Evolutionary conservation across 2,329 filamentous ascomycete species (phyloP).

Genomic region (Beauveria brongniartii): DNA sequence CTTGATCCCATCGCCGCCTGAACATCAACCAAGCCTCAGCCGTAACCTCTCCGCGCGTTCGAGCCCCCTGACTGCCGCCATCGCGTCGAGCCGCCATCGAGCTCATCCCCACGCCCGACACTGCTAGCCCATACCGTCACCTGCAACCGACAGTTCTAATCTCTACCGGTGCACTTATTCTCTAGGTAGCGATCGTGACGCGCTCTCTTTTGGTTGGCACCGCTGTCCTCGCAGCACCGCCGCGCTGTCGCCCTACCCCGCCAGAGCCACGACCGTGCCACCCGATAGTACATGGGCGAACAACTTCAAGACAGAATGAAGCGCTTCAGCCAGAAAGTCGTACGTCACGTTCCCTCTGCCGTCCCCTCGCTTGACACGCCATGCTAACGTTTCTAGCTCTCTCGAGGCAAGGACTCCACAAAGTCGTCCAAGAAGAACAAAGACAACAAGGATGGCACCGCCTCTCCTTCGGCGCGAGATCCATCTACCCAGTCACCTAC

Average conservation of each 20-base stretch:
- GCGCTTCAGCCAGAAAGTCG: conserved; percentile 94
- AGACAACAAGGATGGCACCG: conserved; percentile 65
- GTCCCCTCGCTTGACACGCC: conserved; percentile 10
- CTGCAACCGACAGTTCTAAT: background rate
- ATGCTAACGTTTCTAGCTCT: conserved; percentile 55
- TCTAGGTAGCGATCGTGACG: background rate
- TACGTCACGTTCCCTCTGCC: conserved; percentile 42
- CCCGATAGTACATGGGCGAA: conserved; percentile 6
- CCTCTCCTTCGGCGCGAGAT: conserved; percentile 63
- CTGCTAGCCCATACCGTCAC: background rate
- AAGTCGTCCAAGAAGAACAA: conserved; percentile 76
- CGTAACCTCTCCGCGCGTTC: background rate
- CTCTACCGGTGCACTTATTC: background rate
- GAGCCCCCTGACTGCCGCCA: conserved; percentile 6
- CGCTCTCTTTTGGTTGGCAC: background rate
- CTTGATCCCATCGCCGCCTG: background rate
- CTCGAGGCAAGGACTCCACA: conserved; percentile 76
- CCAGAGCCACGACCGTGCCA: conserved; percentile 8
- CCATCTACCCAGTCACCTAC: conserved; percentile 49
- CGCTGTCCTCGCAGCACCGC: conserved; percentile 1
- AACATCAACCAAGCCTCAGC: background rate
- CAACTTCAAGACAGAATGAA: conserved; percentile 63
- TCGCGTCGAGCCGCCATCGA: background rate
- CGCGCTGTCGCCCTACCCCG: conserved; percentile 11
- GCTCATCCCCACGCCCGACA: background rate